These are phyloP conservation scores for Penicillium frequentans DNA, from an alignment of 2,329 filamentous ascomycete genomes.

Conservation along the genomic window DNA sequence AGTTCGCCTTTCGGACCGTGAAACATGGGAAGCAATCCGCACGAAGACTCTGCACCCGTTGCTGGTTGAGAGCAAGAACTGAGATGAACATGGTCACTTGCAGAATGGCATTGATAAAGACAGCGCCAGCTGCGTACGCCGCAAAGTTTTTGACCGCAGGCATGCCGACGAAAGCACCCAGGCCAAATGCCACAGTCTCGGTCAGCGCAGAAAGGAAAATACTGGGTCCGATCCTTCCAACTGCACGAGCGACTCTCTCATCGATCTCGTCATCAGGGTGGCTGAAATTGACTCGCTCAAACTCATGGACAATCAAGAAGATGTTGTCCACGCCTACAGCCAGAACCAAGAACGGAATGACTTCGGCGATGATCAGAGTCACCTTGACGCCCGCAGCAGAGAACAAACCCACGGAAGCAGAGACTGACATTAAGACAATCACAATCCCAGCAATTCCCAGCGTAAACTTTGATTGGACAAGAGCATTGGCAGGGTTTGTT, in stretches of 20 bases:
- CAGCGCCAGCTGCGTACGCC: conserved; percentile 90
- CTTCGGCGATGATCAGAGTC: conserved; percentile 95
- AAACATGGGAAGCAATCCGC: conserved; percentile 92
- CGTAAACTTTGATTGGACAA: conserved; percentile 96
- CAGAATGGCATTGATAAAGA: conserved; percentile 94
- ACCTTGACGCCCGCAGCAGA: conserved; percentile 90
- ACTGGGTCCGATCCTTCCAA: conserved; percentile 96
- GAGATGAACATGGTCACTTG: conserved; percentile 98
- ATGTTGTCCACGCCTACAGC: conserved; percentile 99
- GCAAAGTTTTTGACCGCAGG: conserved; percentile 97
- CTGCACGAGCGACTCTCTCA: conserved; percentile 77
- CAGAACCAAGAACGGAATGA: conserved; percentile 95
- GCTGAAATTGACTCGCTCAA: conserved; percentile 89
- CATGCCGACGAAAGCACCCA: conserved; percentile 95
- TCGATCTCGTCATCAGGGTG: conserved; percentile 87
- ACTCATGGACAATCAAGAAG: conserved; percentile 97
- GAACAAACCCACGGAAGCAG: conserved; percentile 90
- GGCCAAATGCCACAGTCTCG: conserved; percentile 88
- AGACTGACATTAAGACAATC: conserved; percentile 97
- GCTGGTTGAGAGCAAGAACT: conserved; percentile 86
- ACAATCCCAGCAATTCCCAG: conserved; percentile 91
- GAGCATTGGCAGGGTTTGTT: conserved; percentile 75
- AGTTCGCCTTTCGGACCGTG: conserved; percentile 72
- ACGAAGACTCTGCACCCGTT: conserved; percentile 80
- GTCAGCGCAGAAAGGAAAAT: conserved; percentile 94